These are phyloP conservation scores for Venustampulla echinocandica DNA, from an alignment of 495 filamentous ascomycete species.

Conservation along the genomic window DNA sequence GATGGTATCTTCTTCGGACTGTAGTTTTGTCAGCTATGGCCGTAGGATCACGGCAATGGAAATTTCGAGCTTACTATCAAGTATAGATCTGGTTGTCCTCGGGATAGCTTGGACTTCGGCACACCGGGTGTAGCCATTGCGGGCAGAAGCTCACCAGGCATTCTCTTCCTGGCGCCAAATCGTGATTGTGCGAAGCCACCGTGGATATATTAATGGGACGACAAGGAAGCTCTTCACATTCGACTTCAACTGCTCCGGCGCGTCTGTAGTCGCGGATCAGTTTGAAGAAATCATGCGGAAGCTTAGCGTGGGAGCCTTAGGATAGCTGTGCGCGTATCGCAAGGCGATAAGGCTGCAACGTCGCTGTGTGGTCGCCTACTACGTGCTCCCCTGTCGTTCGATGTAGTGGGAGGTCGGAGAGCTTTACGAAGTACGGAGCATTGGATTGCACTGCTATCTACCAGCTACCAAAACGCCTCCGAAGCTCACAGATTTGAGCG, in stretches of 20 bases:
- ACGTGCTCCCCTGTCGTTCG: constrained; percentile 10
- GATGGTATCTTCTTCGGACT: constrained; percentile 77
- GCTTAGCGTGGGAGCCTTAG: constrained; percentile 8
- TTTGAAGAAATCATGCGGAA: constrained; percentile 16
- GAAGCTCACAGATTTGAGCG: too few species aligned
- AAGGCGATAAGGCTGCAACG: background rate
- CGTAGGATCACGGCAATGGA: background rate
- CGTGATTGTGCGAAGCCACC: constrained; percentile 15
- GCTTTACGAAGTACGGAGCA: constrained; percentile 2
- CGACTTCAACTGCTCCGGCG: too few species aligned
- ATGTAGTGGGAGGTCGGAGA: constrained; percentile 17
- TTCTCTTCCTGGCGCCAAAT: constrained; percentile 16
- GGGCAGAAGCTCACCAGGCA: constrained; percentile 25
- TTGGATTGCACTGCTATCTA: background rate
- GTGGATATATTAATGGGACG: constrained; percentile 6
- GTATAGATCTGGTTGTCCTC: constrained; percentile 52
- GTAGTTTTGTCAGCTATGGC: constrained; percentile 13
- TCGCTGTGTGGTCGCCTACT: background rate
- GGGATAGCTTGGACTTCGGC: constrained; percentile 23
- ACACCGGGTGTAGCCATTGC: constrained; percentile 23
- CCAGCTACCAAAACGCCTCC: too few species aligned
- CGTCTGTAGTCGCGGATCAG: constrained; percentile 16
- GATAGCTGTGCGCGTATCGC: too few species aligned
- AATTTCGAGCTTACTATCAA: constrained; percentile 56
- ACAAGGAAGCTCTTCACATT: too few species aligned